phyloP scores from a whole-genome alignment of 257 asterid genomes.

The Solanum virginianum region DNA sequence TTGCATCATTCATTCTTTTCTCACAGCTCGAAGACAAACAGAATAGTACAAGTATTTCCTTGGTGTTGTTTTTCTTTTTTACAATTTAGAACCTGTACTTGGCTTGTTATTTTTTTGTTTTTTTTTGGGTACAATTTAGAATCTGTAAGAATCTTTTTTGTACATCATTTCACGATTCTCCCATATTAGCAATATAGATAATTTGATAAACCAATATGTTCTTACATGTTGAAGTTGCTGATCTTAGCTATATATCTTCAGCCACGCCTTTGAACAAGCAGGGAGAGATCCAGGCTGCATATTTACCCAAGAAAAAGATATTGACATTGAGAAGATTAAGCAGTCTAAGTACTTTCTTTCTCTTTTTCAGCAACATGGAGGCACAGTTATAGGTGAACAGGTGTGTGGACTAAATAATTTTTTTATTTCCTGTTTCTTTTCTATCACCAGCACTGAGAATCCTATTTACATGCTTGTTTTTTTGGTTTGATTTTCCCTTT shows the following conservation, averaged over 20 bases:
- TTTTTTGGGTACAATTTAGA: background rate
- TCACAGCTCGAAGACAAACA: background rate
- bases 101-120: background rate
- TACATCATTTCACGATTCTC: background rate
- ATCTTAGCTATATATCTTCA: conserved; percentile 15
- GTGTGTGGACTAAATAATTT: conserved; percentile 20
- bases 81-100: background rate
- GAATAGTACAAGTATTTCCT: background rate
- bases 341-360: conserved; percentile 58
- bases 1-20: background rate
- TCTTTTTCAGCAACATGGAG: conserved; percentile 36
- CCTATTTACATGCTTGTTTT: background rate
- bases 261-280: conserved; percentile 90
- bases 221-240: background rate
- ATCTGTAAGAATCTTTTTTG: background rate
- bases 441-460: background rate
- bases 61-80: background rate
- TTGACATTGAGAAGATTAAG: conserved; percentile 52
- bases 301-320: conserved; percentile 48
- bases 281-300: conserved; percentile 54
- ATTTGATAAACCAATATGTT: background rate
- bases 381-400: conserved; percentile 16
- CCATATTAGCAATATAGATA: background rate
- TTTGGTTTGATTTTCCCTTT: background rate
- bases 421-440: background rate